Evolutionary conservation across 2,329 filamentous ascomycete species (phyloP).

Genomic region (Cyanodermella asteris): DNA sequence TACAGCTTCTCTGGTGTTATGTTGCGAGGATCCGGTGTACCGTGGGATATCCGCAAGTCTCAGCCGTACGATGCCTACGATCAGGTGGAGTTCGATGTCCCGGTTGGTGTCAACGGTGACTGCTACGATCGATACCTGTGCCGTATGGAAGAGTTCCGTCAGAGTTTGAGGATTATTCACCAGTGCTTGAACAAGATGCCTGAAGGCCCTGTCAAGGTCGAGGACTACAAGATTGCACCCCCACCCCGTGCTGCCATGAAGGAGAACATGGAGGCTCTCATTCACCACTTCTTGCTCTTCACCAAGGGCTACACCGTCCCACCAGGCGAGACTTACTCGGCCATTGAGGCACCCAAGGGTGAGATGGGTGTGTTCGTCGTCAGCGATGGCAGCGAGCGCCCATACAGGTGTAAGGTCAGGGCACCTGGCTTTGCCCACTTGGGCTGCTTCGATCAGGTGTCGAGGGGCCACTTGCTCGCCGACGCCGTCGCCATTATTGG

Average conservation of each 20-base stretch:
- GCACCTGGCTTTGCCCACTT: conserved; percentile 93
- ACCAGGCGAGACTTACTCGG: conserved; percentile 92
- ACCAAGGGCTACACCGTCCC: conserved; percentile 97
- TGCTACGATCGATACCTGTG: conserved; percentile 98
- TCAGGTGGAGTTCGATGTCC: conserved; percentile 93
- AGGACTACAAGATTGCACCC: conserved; percentile 96
- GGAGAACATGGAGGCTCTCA: conserved; percentile 99
- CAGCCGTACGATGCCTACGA: conserved; percentile 96
- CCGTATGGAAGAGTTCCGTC: conserved; percentile 98
- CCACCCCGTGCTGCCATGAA: conserved; percentile 97
- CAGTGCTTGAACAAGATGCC: conserved; percentile 99
- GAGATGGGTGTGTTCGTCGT: conserved; percentile 98
- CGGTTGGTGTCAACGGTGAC: conserved; percentile 88
- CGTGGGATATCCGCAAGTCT: conserved; percentile 91
- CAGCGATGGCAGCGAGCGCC: conserved; percentile 85
- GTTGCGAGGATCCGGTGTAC: conserved; percentile 88
- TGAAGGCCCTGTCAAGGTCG: conserved; percentile 73
- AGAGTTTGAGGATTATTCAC: conserved; percentile 93
- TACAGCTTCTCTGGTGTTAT: conserved; percentile 93
- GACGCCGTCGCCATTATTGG: conserved; percentile 91
- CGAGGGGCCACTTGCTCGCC: conserved; percentile 77
- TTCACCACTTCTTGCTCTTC: conserved; percentile 97
- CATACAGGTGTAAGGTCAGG: conserved; percentile 92
- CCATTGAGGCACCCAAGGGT: conserved; percentile 97
- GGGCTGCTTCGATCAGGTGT: conserved; percentile 80